These are phyloP conservation scores for Pleodorina starrii DNA, from an alignment of 139 green algal species.

Conservation along the genomic window DNA sequence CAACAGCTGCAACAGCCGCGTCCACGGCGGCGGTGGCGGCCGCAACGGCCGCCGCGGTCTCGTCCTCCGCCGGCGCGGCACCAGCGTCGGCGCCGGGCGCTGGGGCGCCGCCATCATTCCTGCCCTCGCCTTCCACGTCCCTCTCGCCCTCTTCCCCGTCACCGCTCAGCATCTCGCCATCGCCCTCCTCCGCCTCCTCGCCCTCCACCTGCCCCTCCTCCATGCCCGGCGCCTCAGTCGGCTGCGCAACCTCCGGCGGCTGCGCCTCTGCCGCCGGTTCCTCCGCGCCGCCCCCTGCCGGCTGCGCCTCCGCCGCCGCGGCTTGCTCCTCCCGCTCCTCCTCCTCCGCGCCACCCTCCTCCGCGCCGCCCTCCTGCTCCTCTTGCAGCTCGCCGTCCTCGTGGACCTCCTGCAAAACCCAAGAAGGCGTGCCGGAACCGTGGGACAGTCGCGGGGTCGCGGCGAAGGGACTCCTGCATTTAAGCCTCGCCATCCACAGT, in stretches of 20 bases:
- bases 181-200: background rate
- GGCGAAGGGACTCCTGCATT: too few relatives aligned
- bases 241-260: background rate
- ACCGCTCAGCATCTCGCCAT: background rate
- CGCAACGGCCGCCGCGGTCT: background rate
- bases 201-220: background rate
- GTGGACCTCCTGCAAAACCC: background rate
- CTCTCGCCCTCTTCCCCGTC: background rate
- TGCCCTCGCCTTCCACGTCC: background rate
- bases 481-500: too few relatives aligned
- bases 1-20: background rate
- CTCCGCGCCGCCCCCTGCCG: background rate
- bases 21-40: background rate
- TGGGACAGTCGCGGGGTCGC: too few relatives aligned
- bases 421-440: too few relatives aligned
- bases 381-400: background rate
- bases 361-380: background rate
- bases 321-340: background rate
- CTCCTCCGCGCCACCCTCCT: background rate
- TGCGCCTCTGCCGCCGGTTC: background rate
- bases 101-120: too few relatives aligned
- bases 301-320: background rate
- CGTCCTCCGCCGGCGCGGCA: background rate
- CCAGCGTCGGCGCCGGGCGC: background rate
- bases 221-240: background rate